phyloP scores from a whole-genome alignment of 2,329 filamentous ascomycete species.

The Colletotrichum noveboracense region DNA sequence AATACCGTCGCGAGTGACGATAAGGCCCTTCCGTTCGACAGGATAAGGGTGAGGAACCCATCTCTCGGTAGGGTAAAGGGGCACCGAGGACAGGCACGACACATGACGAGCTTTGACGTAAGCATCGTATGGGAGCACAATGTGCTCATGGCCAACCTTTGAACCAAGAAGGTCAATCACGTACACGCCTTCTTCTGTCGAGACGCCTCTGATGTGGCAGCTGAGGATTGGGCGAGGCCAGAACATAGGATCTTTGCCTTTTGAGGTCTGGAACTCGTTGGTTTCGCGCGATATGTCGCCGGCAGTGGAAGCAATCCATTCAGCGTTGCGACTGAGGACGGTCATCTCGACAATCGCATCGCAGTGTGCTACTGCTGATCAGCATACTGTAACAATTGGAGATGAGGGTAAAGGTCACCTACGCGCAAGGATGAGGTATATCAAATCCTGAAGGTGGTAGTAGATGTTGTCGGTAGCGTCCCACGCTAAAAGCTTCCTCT shows the following conservation, averaged over 20 bases:
- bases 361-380: constrained; percentile 4
- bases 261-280: not conserved
- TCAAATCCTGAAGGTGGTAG: constrained; percentile 9
- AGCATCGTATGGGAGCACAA: not conserved
- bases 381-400: not conserved
- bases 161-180: constrained; percentile 15
- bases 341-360: constrained; percentile 9
- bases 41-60: not conserved
- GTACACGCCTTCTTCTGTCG: not conserved
- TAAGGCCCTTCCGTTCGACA: not conserved
- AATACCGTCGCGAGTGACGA: not conserved
- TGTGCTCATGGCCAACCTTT: not conserved
- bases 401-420: not conserved
- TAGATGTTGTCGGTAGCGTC: constrained; percentile 15
- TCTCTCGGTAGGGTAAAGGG: not conserved
- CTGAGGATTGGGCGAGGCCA: constrained; percentile 20
- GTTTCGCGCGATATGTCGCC: not conserved
- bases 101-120: not conserved
- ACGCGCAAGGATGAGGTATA: constrained; percentile 4
- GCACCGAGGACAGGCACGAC: not conserved
- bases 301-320: not conserved
- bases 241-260: constrained; percentile 22
- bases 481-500: not conserved
- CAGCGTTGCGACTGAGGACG: constrained; percentile 18
- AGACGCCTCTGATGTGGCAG: not conserved